These are phyloP conservation scores for Microdochium trichocladiopsis DNA, from an alignment of 2,329 filamentous ascomycete species.

Conservation along the genomic window DNA sequence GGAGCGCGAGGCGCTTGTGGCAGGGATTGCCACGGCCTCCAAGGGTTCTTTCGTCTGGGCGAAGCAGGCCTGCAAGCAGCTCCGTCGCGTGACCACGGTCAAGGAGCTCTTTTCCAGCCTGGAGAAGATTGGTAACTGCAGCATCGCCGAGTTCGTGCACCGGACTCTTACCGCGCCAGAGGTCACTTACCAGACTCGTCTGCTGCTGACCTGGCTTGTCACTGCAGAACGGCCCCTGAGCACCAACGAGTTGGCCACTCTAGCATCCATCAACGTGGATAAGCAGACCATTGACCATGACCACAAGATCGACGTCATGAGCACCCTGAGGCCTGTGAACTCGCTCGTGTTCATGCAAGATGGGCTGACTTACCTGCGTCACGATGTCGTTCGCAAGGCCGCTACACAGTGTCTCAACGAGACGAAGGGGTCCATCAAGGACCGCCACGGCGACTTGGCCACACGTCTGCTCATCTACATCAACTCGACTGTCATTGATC, in stretches of 20 bases:
- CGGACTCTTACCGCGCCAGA: conserved; percentile 14
- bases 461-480: conserved; percentile 24
- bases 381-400: conserved; percentile 21
- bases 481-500: conserved; percentile 17
- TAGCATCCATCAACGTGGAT: conserved; percentile 21
- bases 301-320: conserved; percentile 13
- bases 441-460: conserved; percentile 23
- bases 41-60: conserved; percentile 30
- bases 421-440: conserved; percentile 22
- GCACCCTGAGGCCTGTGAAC: conserved; percentile 18
- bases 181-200: conserved; percentile 20
- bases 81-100: conserved; percentile 14
- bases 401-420: conserved; percentile 20
- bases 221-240: conserved; percentile 25
- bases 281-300: conserved; percentile 19
- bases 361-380: conserved; percentile 24
- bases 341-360: conserved; percentile 25
- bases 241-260: conserved; percentile 19
- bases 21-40: conserved; percentile 22
- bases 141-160: conserved; percentile 22
- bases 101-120: conserved; percentile 19
- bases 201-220: conserved; percentile 27
- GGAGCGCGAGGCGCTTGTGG: conserved; percentile 22
- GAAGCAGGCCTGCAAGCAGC: conserved; percentile 23
- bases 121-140: conserved; percentile 15